Conservation (phyloP, 257 asterid genomes). For the Solanum acaule region DNA sequence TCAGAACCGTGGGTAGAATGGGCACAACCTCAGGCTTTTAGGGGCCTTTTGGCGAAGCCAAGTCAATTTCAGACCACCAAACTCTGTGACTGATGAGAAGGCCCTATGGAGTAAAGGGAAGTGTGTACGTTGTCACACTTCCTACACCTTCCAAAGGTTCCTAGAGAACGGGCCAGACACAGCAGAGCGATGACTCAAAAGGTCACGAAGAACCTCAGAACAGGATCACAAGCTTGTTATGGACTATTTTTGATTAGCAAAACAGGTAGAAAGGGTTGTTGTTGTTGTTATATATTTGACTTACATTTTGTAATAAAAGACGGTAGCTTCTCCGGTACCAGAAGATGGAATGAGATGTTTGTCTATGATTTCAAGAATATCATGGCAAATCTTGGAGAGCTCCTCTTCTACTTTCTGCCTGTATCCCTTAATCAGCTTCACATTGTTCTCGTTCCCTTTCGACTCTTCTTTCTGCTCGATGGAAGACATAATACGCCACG, state of each 20-base stretch:
- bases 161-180: accelerated
- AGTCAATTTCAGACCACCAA: background rate
- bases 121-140: background rate
- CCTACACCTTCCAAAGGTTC: background rate
- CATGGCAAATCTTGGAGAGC: background rate
- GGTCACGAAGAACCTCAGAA: background rate
- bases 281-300: background rate
- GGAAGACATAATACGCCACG: slow-evolving; percentile 90
- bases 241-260: no score
- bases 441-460: slow-evolving; percentile 20
- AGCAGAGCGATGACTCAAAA: background rate
- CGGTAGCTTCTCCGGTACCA: background rate
- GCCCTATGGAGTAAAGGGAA: background rate
- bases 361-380: background rate
- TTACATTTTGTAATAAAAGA: slow-evolving; percentile 57
- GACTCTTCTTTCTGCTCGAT: slow-evolving; percentile 86
- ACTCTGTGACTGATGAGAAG: background rate
- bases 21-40: accelerated
- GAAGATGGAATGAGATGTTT: slow-evolving; percentile 4
- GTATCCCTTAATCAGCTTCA: background rate
- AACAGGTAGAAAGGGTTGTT: background rate
- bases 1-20: background rate
- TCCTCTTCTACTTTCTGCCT: slow-evolving; percentile 1
- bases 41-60: background rate
- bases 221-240: background rate